Percentiles rank a stretch among this genome's conserved stretches.
phyloP scores from a whole-genome alignment of 2,329 filamentous ascomycete genomes.

The Botryotinia narcissicola region DNA sequence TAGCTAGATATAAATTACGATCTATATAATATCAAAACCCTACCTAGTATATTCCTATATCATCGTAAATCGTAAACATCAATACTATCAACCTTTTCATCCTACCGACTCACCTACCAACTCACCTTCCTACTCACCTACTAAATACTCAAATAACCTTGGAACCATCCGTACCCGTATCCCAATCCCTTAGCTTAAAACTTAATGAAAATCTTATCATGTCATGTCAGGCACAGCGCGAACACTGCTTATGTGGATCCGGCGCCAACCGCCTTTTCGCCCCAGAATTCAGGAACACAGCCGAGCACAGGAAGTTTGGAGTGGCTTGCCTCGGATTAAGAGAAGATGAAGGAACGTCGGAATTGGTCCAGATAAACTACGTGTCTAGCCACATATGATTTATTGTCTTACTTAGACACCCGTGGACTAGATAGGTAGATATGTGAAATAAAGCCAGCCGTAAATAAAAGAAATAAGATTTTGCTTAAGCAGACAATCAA shows the following conservation, averaged over 20 bases:
- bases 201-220: not conserved
- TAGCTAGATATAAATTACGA: no score
- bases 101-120: no score
- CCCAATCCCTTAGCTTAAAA: not conserved
- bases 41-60: no score
- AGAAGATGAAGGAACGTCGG: not conserved
- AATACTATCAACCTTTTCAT: no score
- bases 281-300: constrained; percentile 6
- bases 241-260: not conserved
- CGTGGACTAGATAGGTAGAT: not conserved
- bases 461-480: not conserved
- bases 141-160: not conserved
- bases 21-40: no score
- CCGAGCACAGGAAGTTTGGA: not conserved
- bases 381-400: not conserved
- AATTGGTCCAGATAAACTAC: not conserved
- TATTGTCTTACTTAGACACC: not conserved
- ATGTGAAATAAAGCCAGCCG: not conserved
- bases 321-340: not conserved
- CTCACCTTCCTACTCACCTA: not conserved
- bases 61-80: no score
- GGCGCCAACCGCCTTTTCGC: constrained; percentile 18
- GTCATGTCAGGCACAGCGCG: not conserved
- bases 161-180: not conserved
- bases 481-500: not conserved